phyloP scores from a whole-genome alignment of 306 rosid species.

The Crotalaria pallida region DNA sequence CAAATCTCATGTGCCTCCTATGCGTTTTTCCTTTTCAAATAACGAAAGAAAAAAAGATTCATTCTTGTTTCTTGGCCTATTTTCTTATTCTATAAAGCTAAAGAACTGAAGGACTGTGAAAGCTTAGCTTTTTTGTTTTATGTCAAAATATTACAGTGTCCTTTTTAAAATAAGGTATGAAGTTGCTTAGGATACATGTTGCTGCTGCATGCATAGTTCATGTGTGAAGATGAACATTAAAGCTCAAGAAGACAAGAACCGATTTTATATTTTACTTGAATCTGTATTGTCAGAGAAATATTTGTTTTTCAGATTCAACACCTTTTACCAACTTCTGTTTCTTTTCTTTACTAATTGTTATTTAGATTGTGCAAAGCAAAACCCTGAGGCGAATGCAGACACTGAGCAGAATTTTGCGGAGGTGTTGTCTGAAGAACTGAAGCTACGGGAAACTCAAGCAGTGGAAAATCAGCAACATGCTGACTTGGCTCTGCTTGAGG shows the following conservation, averaged over 20 bases:
- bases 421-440: constrained; percentile 72
- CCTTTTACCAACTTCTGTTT: constrained; percentile 2
- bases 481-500: constrained; percentile 75
- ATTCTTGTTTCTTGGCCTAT: background rate
- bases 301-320: background rate
- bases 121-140: background rate
- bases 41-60: background rate
- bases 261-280: background rate
- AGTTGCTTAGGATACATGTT: background rate
- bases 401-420: constrained; percentile 66
- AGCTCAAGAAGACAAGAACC: background rate
- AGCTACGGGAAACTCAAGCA: constrained; percentile 66
- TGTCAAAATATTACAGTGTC: background rate
- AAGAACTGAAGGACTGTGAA: background rate
- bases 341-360: constrained; percentile 2
- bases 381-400: constrained; percentile 67
- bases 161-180: background rate
- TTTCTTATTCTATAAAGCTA: background rate
- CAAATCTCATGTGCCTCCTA: background rate
- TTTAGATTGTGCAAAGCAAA: constrained; percentile 81
- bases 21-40: background rate
- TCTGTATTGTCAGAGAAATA: background rate
- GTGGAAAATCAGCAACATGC: constrained; percentile 57
- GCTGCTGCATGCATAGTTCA: background rate
- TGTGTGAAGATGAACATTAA: background rate